A percentile compares a stretch with the other conserved stretches of the same genome.
phyloP scores from a whole-genome alignment of 106 monocot genomes.

The Phalaenopsis equestris region DNA sequence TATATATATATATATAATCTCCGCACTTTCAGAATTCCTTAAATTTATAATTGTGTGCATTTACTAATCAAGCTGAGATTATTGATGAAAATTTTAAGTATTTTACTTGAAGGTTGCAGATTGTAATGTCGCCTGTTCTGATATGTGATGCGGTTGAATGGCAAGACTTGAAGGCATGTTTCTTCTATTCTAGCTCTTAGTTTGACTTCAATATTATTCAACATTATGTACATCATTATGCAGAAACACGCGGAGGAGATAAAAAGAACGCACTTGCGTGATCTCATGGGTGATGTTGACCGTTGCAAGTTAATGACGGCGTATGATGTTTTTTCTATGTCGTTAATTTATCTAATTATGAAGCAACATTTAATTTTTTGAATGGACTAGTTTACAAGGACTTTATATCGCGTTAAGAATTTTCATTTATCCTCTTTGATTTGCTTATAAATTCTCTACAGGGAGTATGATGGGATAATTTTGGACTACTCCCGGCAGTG shows the following conservation, averaged over 20 bases:
- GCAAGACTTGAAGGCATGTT: slow-evolving; percentile 71
- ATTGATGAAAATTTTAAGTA: background rate
- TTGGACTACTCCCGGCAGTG: slow-evolving; percentile 22
- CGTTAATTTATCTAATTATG: background rate
- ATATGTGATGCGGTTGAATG: slow-evolving; percentile 72
- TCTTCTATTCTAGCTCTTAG: background rate
- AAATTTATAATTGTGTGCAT: background rate
- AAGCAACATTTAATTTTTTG: background rate
- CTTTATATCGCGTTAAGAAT: background rate
- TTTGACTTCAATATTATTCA: background rate
- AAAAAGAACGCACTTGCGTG: slow-evolving; percentile 65
- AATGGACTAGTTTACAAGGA: background rate
- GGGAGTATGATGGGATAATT: slow-evolving; percentile 20
- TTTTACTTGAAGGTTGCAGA: slow-evolving; percentile 12
- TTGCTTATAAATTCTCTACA: slow-evolving; percentile 5
- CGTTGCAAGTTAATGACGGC: slow-evolving; percentile 90
- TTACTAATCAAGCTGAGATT: background rate
- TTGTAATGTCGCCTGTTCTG: slow-evolving; percentile 48
- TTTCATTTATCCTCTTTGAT: background rate
- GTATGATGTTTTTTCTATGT: slow-evolving; percentile 29
- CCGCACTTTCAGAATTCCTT: background rate
- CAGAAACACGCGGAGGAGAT: slow-evolving; percentile 70
- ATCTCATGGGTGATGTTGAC: slow-evolving; percentile 63
- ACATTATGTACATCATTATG: background rate
- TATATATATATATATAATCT: background rate